Evolutionary conservation across 2,329 filamentous ascomycete species (phyloP).

Genomic region (Cordyceps militaris): DNA sequence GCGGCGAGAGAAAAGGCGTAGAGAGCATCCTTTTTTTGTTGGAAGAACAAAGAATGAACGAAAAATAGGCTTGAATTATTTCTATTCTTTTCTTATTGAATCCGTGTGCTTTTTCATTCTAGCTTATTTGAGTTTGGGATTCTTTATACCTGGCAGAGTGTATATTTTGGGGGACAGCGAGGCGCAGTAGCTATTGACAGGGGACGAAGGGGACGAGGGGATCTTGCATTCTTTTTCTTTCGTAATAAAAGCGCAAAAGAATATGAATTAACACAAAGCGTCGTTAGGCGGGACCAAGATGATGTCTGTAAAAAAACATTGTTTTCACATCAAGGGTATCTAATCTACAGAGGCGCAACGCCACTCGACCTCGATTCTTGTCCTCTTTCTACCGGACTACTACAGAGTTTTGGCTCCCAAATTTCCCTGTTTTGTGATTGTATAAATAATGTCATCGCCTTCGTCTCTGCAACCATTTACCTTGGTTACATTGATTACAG

Average conservation of each 20-base stretch:
- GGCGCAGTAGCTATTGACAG: neutral
- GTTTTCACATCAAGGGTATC: constrained; percentile 32
- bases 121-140: no score
- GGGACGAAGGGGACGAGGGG: neutral
- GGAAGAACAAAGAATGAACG: neutral
- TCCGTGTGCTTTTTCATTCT: neutral
- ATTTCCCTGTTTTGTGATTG: constrained; percentile 12
- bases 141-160: no score
- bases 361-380: neutral
- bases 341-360: constrained; percentile 29
- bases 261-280: no score
- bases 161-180: neutral
- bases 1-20: constrained; percentile 18
- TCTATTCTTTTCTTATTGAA: neutral
- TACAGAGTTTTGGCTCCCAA: neutral
- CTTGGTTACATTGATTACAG: neutral
- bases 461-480: constrained; percentile 7
- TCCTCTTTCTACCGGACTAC: neutral
- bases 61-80: neutral
- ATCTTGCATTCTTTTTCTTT: neutral
- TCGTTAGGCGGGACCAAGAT: neutral
- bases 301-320: neutral
- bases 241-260: no score
- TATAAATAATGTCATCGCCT: no score
- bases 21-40: neutral